Percentiles rank a stretch among this genome's conserved stretches.
phyloP scores from a whole-genome alignment of 352 stramenopile species.

The Thraustochytrium striatum region DNA sequence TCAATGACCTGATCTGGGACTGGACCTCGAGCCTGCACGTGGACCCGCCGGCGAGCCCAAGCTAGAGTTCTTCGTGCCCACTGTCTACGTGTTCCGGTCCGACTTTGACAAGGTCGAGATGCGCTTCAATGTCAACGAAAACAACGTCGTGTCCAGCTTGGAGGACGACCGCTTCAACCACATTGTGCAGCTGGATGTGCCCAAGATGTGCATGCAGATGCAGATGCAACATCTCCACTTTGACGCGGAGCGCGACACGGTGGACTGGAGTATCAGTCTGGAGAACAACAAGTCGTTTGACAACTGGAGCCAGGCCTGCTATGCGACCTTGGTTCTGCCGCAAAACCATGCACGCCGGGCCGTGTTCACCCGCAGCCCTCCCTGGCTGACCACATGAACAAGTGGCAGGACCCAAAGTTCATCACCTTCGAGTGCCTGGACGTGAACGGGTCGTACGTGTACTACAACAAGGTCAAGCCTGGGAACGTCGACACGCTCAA shows the following conservation, averaged over 20 bases:
- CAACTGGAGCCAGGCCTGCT: neutral
- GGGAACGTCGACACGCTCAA: conserved; percentile 38
- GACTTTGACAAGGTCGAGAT: conserved; percentile 16
- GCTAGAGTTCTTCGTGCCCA: conserved; percentile 41
- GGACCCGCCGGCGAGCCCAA: neutral
- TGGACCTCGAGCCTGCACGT: conserved; percentile 1
- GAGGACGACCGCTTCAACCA: conserved; percentile 23
- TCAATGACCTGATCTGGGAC: conserved; percentile 26
- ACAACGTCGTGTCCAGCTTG: conserved; percentile 17
- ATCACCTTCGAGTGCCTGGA: conserved; percentile 31
- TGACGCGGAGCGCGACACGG: neutral
- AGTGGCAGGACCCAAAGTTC: conserved; percentile 12
- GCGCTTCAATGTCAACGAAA: conserved; percentile 36
- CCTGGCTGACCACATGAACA: neutral
- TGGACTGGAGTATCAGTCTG: conserved; percentile 26
- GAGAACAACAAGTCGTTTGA: conserved; percentile 26
- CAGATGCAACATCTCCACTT: conserved; percentile 4
- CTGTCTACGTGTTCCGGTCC: conserved; percentile 8
- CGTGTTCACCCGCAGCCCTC: conserved; percentile 18
- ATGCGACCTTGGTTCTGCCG: conserved; percentile 2
- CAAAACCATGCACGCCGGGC: neutral
- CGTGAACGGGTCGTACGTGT: conserved; percentile 14
- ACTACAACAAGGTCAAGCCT: conserved; percentile 20
- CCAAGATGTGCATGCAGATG: conserved; percentile 1
- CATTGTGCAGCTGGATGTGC: conserved; percentile 26